A percentile compares a stretch with the other conserved stretches of the same genome.
These are phyloP conservation scores for Aspergillus texensis DNA, from an alignment of 2,329 filamentous ascomycete species.

Conservation along the genomic window DNA sequence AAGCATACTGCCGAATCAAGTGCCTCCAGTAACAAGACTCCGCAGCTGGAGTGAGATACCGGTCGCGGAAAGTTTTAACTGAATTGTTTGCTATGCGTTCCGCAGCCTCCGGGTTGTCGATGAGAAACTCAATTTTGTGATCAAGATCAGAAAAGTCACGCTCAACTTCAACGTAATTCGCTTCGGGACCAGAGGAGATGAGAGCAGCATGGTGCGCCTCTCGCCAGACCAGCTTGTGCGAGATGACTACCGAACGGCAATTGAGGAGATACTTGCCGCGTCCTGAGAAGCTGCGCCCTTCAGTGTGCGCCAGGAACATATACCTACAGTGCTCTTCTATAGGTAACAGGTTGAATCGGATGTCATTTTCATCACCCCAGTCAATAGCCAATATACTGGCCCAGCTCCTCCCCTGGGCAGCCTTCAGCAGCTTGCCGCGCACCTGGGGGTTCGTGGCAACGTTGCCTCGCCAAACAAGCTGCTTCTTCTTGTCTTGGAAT, in stretches of 20 bases:
- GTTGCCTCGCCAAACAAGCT: slow-evolving; percentile 54
- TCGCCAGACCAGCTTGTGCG: slow-evolving; percentile 53
- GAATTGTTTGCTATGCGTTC: slow-evolving; percentile 55
- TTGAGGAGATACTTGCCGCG: slow-evolving; percentile 58
- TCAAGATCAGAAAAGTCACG: slow-evolving; percentile 61
- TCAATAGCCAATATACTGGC: slow-evolving; percentile 47
- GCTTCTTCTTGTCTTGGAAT: slow-evolving; percentile 46
- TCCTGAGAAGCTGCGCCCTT: slow-evolving; percentile 58
- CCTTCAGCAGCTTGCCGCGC: slow-evolving; percentile 43
- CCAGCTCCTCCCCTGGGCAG: slow-evolving; percentile 47
- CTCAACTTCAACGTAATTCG: slow-evolving; percentile 54
- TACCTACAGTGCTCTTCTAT: slow-evolving; percentile 59
- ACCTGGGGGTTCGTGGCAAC: slow-evolving; percentile 43
- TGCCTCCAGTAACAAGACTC: slow-evolving; percentile 60
- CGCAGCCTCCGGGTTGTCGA: slow-evolving; percentile 48
- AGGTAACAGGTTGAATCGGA: slow-evolving; percentile 47
- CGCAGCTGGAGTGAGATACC: slow-evolving; percentile 57
- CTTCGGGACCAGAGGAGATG: slow-evolving; percentile 47
- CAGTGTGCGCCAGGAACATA: slow-evolving; percentile 57
- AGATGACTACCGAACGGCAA: slow-evolving; percentile 53
- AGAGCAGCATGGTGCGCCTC: slow-evolving; percentile 54
- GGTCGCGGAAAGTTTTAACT: slow-evolving; percentile 52
- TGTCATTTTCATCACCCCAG: slow-evolving; percentile 44
- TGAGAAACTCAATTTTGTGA: slow-evolving; percentile 46
- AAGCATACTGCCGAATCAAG: slow-evolving; percentile 43